Conservation (phyloP, 2,329 filamentous ascomycete species). For the Sclerotinia sclerotiorum region DNA sequence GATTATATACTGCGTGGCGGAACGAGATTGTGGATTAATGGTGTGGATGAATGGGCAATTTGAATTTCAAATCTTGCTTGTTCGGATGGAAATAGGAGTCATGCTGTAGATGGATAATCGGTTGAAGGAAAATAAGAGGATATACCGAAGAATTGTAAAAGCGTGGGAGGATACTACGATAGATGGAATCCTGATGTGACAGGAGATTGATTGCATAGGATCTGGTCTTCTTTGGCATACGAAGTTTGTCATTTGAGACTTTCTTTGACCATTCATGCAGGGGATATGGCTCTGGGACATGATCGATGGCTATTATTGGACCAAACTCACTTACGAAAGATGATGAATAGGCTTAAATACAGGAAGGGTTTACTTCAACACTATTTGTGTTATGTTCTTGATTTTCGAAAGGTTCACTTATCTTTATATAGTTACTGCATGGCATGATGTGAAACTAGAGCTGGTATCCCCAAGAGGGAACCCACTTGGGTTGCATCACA, state of each 20-base stretch:
- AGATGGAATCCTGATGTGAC: not conserved
- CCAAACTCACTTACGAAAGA: not conserved
- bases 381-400: not conserved
- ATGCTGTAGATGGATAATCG: not conserved
- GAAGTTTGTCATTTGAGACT: not conserved
- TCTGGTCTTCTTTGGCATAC: not conserved
- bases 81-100: not conserved
- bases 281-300: not conserved
- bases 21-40: not conserved
- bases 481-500: slow-evolving; percentile 8
- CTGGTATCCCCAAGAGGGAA: not conserved
- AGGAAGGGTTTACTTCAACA: slow-evolving; percentile 8
- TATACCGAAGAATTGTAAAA: not conserved
- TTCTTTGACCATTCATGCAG: not conserved
- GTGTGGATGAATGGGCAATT: not conserved
- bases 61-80: slow-evolving; percentile 1
- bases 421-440: slow-evolving; percentile 10
- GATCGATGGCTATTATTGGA: not conserved
- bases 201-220: not conserved
- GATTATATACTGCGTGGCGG: not conserved
- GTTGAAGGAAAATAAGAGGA: not conserved
- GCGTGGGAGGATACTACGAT: not conserved
- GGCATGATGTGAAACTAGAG: not conserved
- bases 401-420: not conserved
- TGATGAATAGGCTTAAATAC: not conserved